Evolutionary conservation across 2,329 filamentous ascomycete genomes (phyloP).

Genomic region (Pezizomycotina sp.): DNA sequence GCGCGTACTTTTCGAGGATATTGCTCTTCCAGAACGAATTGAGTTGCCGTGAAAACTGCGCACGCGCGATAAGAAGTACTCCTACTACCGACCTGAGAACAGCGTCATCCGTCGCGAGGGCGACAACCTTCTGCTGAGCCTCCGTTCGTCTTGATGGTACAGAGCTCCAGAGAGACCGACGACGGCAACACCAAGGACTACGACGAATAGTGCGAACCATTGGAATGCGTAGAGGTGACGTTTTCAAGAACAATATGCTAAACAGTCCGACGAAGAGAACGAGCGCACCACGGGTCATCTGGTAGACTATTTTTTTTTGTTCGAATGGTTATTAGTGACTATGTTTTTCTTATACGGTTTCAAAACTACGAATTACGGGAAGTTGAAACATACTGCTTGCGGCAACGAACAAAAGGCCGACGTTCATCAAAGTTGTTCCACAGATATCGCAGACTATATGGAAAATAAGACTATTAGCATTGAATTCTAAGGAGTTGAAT

Average conservation of each 20-base stretch:
- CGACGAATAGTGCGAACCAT: slow-evolving; percentile 74
- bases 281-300: slow-evolving; percentile 91
- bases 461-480: background rate
- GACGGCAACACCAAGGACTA: slow-evolving; percentile 72
- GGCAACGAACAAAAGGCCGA: slow-evolving; percentile 79
- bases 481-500: background rate
- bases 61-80: slow-evolving; percentile 76
- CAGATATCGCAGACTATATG: slow-evolving; percentile 72
- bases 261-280: slow-evolving; percentile 93
- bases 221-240: slow-evolving; percentile 72
- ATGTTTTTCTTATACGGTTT: background rate
- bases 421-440: slow-evolving; percentile 94
- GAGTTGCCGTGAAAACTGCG: slow-evolving; percentile 91
- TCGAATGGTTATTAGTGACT: slow-evolving; percentile 4
- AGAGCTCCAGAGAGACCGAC: slow-evolving; percentile 81
- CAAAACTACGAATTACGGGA: background rate
- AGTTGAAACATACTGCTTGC: slow-evolving; percentile 47
- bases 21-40: slow-evolving; percentile 94
- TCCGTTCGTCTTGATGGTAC: slow-evolving; percentile 45
- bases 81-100: slow-evolving; percentile 60
- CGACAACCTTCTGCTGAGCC: slow-evolving; percentile 25
- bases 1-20: slow-evolving; percentile 63
- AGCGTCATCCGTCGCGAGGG: slow-evolving; percentile 26
- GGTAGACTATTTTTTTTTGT: slow-evolving; percentile 46
- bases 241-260: slow-evolving; percentile 75